Evolutionary conservation across 2,329 filamentous ascomycete species (phyloP), one percentile per base, ranked within the genome.

Genomic region (Tolypocladium guangdongense): DNA sequence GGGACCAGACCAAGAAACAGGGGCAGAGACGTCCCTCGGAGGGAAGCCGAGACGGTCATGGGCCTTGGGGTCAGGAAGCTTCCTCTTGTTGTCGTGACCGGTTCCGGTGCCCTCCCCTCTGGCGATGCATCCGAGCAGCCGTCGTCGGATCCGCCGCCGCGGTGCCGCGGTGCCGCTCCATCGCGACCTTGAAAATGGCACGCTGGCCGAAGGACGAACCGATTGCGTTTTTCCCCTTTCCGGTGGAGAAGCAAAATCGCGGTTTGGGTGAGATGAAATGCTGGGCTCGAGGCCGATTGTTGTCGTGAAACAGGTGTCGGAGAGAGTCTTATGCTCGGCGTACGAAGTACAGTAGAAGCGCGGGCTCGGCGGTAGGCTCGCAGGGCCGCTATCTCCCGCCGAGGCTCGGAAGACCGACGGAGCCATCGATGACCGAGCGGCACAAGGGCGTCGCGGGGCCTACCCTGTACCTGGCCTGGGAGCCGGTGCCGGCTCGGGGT

Each of bases 311-410:
- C 18, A 10, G 36, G 36, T 37, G 36, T 37, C n/a, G n/a, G 36
- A 45, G 41, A 45, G 41, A 30, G 41, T 45, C 41, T 45, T 45
- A 30, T 45, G 41, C 24, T 45, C 41, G 41, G 24, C 41, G 41
- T n/a, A n/a, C n/a, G n/a, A n/a, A n/a, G n/a, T n/a, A n/a, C n/a
- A n/a, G n/a, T 14, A 27, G 41, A 22, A 8, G 41, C 14, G 22
- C 16, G 14, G 41, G 24, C 37, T 55, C 53, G 53, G 53, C 37
- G 53, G 37, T 55, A 52, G 41, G 46, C 50, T 55, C 53, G 53
- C 47, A 49, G 37, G 35, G 50, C 50, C 50, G 53, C 16, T 22
- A 54, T 43, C 33, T 54, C 50, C 49, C 41, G 41, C 41, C 41
- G 41, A 45, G 41, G 12, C 7, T 45, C 38, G 48, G 48, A 49